phyloP scores from a whole-genome alignment of 2,329 filamentous ascomycete species.

The Calonectria hongkongensis region DNA sequence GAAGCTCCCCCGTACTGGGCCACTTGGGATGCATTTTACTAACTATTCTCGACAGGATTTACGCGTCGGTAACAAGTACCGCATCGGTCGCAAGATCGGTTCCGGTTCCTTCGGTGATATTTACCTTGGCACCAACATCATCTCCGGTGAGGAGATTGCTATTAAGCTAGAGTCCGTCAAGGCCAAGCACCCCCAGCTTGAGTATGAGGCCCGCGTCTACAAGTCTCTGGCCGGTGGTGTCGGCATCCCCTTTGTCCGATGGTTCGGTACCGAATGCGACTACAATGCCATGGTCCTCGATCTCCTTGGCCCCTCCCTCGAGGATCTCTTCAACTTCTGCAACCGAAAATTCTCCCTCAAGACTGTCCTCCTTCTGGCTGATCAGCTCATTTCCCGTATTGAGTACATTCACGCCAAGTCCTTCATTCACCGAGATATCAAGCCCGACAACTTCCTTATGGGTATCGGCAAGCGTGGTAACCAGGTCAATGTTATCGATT shows the following conservation, averaged over 20 bases:
- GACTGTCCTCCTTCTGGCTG: conserved; percentile 96
- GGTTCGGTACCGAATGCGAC: conserved; percentile 99
- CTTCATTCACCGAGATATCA: conserved; percentile 99
- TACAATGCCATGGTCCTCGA: conserved; percentile 99
- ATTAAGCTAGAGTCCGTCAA: conserved; percentile 99
- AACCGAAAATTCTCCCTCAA: conserved; percentile 99
- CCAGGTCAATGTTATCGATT: conserved; percentile 99
- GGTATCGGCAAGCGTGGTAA: conserved; percentile 99
- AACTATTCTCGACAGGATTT: conserved; percentile 80
- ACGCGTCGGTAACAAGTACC: conserved; percentile 99
- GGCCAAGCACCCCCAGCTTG: conserved; percentile 98
- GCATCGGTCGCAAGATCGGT: conserved; percentile 99
- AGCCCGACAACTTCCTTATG: conserved; percentile 99
- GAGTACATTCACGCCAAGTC: conserved; percentile 99
- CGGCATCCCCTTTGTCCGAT: conserved; percentile 98
- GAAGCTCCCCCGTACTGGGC: background rate
- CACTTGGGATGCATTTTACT: background rate
- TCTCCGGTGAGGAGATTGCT: conserved; percentile 98
- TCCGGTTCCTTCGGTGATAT: conserved; percentile 99
- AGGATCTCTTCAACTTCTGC: conserved; percentile 99
- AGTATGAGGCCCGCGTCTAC: conserved; percentile 98
- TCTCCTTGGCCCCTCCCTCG: conserved; percentile 93
- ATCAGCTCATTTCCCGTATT: conserved; percentile 98
- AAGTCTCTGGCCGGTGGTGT: conserved; percentile 95
- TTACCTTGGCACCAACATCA: conserved; percentile 99